Evolutionary conservation across 2,329 filamentous ascomycete species (phyloP).

Genomic region (Geoglossum cookeanum): DNA sequence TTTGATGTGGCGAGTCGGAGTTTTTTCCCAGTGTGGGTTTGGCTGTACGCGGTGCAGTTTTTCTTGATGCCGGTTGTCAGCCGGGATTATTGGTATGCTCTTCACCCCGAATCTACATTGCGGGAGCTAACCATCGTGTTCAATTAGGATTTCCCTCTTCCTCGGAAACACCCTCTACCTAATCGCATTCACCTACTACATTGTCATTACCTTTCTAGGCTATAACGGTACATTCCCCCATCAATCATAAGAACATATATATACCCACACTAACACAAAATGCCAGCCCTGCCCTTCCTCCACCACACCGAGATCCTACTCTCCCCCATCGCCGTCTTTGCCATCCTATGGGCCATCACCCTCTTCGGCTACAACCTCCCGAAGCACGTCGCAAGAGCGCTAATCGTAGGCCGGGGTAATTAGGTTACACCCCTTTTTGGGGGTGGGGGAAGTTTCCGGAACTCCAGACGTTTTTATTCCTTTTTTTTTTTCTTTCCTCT

Average conservation of each 20-base stretch:
- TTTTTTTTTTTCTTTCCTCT: too few species aligned
- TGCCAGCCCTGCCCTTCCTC: constrained; percentile 40
- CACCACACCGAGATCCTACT: constrained; percentile 48
- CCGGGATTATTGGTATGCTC: constrained; percentile 29
- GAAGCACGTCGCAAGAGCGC: not conserved
- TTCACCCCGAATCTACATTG: not conserved
- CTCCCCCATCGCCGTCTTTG: constrained; percentile 38
- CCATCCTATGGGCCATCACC: constrained; percentile 37
- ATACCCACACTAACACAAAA: not conserved
- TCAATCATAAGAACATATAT: not conserved
- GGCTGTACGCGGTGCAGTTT: constrained; percentile 48
- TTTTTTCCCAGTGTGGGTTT: constrained; percentile 48
- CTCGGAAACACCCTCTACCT: constrained; percentile 48
- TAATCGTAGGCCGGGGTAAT: not conserved
- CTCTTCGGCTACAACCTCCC: constrained; percentile 20
- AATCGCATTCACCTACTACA: constrained; percentile 46
- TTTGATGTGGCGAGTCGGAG: constrained; percentile 49
- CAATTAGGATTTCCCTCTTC: constrained; percentile 31
- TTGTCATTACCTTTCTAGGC: constrained; percentile 47
- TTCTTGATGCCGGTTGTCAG: constrained; percentile 42
- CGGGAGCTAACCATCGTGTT: constrained; percentile 13
- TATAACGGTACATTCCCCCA: constrained; percentile 33
- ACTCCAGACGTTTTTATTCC: too few species aligned
- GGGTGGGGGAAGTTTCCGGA: too few species aligned
- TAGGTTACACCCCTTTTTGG: too few species aligned